A percentile compares a stretch with the other conserved stretches of the same genome.
Conservation (phyloP, 208 protist genomes). For the Crithidia thermophila region DNA sequence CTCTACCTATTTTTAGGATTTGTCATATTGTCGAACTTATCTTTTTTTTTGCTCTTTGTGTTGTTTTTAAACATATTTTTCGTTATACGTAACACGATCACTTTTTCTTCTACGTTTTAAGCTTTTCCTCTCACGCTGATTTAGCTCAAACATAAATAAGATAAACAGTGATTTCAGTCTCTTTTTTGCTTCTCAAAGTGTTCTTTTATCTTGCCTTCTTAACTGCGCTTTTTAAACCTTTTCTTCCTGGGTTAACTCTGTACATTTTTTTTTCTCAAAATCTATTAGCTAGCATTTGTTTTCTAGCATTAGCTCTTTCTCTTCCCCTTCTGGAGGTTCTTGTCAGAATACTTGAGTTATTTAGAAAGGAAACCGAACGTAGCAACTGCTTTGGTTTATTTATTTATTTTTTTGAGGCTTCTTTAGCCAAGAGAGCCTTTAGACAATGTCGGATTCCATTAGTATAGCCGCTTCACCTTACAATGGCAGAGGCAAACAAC, state of each 20-base stretch:
- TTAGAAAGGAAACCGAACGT: too few relatives aligned
- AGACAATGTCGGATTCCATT: conserved; percentile 15
- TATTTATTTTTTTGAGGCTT: neutral
- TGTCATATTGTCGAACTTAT: neutral
- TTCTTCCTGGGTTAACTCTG: too few relatives aligned
- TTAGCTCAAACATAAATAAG: too few relatives aligned
- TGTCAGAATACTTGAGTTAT: too few relatives aligned
- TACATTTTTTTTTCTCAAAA: too few relatives aligned
- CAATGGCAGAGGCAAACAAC: neutral
- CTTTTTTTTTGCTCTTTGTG: neutral
- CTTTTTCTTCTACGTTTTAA: neutral
- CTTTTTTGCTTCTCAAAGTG: too few relatives aligned
- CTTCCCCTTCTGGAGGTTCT: conserved; percentile 3
- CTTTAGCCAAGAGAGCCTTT: too few relatives aligned
- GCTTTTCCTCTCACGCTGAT: neutral
- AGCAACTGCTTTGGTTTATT: too few relatives aligned
- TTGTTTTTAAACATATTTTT: neutral
- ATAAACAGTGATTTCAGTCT: too few relatives aligned
- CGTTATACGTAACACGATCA: neutral
- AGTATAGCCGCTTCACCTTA: neutral
- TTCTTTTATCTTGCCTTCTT: too few relatives aligned
- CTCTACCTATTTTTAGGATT: neutral
- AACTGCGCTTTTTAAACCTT: too few relatives aligned
- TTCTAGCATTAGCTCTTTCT: conserved; percentile 6
- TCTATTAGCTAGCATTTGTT: too few relatives aligned